Evolutionary conservation across 805 yeast genomes (phyloP), one percentile per base, ranked within the genome.

Genomic region (Suhomyces tanzawaensis): DNA sequence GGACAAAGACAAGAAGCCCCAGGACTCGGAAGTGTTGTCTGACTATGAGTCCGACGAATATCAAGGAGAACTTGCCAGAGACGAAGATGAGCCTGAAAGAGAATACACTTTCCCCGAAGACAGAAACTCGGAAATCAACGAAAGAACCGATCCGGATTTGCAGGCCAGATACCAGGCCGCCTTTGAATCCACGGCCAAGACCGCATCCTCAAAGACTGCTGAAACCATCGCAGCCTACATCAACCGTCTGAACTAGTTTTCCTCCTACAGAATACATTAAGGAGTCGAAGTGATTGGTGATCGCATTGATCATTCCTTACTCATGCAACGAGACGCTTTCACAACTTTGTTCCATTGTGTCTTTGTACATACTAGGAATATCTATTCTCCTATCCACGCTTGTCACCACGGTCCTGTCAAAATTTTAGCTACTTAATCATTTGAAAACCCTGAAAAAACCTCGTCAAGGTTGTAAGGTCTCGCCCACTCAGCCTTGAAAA

Each of bases 141-240:
- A 65, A 9, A 47, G 55, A n/a, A 64, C 63, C 8, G 76, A 72
- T 36, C 72, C 65, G 3, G 74, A 69, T 22, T 60, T 86, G 30
- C 88, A 85, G 55, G 71, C 74, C 13, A 74, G 87, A 36, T 88
- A 88, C 57, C 84, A 83, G 57, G 72, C 72, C 26, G 93, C 95
- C 3, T 75, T 85, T 44, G 86, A 81, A 45, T 57, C 66, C 9
- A 75, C 79, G 7, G 77, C 82, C 2, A 82, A 81, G 54, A 56
- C 72, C 5, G 81, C 84, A 3, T 74, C 82, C 7, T 74, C 82
- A 38, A 65, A 74, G 47, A 80, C 88, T 5, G 89, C 89, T 5
- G 88, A 82, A 56, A 76, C 74, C 47, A 83, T 84, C 42, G 87
- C 88, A 2, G 71, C 73, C 39, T 82, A 83, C 53, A 80, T 84